Conservation (phyloP, 805 yeast genomes). For the Wickerhamomyces chambardii region DNA sequence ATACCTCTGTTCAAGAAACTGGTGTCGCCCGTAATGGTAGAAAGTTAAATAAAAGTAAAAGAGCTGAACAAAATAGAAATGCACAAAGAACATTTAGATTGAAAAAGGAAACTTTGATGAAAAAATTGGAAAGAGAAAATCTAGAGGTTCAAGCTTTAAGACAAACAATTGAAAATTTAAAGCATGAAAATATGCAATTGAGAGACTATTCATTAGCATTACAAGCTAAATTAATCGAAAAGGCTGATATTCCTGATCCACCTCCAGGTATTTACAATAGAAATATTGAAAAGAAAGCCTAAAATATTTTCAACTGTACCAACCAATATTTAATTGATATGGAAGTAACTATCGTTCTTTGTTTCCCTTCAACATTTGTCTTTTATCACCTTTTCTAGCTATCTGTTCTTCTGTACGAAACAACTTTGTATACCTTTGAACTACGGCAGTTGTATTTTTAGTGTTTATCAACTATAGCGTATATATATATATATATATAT, state of each 20-base stretch:
- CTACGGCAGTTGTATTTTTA: too few species aligned
- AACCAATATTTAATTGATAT: too few species aligned
- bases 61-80: constrained; percentile 87
- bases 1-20: background rate
- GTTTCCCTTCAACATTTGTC: too few species aligned
- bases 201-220: constrained; percentile 65
- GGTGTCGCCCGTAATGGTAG: constrained; percentile 12
- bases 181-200: constrained; percentile 61
- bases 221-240: constrained; percentile 56
- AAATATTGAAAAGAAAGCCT: too few species aligned
- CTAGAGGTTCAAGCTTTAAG: constrained; percentile 52
- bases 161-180: constrained; percentile 56
- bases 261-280: constrained; percentile 16
- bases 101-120: constrained; percentile 73
- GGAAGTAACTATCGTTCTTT: too few species aligned
- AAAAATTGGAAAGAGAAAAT: constrained; percentile 68
- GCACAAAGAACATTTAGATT: constrained; percentile 91
- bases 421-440: too few species aligned
- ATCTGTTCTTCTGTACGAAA: too few species aligned
- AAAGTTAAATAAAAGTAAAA: constrained; percentile 55
- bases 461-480: too few species aligned
- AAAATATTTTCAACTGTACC: too few species aligned
- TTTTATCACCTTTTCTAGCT: too few species aligned
- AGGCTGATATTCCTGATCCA: constrained; percentile 33
- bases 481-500: too few species aligned